These are phyloP conservation scores for Nitzschia inconspicua DNA, from an alignment of 108 stramenopile genomes.

Conservation along the genomic window DNA sequence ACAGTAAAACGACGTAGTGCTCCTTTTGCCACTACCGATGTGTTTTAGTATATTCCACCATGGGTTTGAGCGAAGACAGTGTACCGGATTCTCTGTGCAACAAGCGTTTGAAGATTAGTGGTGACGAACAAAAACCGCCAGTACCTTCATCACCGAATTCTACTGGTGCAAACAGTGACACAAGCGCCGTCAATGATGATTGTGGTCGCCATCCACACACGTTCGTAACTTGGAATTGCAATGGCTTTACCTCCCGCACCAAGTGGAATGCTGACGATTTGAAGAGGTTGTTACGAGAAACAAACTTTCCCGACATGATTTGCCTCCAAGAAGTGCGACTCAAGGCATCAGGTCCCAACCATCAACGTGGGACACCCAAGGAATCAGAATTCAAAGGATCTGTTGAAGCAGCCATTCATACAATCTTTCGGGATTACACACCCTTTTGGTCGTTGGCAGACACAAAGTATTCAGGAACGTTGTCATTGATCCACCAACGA, in stretches of 20 bases:
- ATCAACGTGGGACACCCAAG: conserved; percentile 8
- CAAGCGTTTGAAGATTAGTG: too few relatives aligned
- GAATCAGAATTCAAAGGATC: background rate
- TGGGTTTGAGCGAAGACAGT: too few relatives aligned
- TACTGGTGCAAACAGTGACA: too few relatives aligned
- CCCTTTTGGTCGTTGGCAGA: conserved; percentile 34
- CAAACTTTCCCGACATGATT: conserved; percentile 25
- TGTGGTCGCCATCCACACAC: background rate
- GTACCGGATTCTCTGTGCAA: too few relatives aligned
- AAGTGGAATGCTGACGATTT: conserved; percentile 6
- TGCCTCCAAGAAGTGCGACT: conserved; percentile 36
- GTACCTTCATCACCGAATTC: too few relatives aligned
- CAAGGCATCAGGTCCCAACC: conserved; percentile 10
- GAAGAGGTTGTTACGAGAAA: conserved; percentile 8
- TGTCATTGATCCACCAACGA: conserved; percentile 23
- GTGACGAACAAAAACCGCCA: too few relatives aligned
- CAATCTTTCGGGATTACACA: conserved; percentile 16
- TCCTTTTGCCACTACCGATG: too few relatives aligned
- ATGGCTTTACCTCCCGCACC: conserved; percentile 18
- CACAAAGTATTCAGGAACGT: conserved; percentile 32
- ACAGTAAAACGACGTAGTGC: too few relatives aligned
- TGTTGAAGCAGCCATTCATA: conserved; percentile 5
- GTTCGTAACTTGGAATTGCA: conserved; percentile 20
- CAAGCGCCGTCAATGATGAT: too few relatives aligned
- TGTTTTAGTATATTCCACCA: too few relatives aligned